Percentiles rank a stretch among this genome's conserved stretches.
Evolutionary conservation across 345 rosid species (phyloP).

Genomic region (Ceriops zippeliana): DNA sequence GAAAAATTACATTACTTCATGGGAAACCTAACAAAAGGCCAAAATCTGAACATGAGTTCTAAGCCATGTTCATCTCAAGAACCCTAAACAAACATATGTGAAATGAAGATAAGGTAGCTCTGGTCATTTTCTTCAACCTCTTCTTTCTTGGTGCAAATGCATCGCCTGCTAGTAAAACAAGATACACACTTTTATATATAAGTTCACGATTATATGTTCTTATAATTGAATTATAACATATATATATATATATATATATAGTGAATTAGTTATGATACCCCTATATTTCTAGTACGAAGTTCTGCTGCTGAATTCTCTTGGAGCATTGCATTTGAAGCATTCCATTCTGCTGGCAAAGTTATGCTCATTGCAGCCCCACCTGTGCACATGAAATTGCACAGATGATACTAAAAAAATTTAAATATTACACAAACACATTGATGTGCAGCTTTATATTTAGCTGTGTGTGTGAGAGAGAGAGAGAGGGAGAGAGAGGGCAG

Average conservation of each 20-base stretch:
- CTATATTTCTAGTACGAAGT: conserved; percentile 20
- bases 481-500: neutral
- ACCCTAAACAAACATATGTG: conserved; percentile 23
- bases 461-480: no score
- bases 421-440: neutral
- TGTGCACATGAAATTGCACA: conserved; percentile 14
- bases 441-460: neutral
- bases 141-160: conserved; percentile 12
- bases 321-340: conserved; percentile 91
- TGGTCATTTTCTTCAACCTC: conserved; percentile 5
- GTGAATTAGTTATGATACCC: neutral
- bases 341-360: conserved; percentile 93
- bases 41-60: conserved; percentile 7
- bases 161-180: conserved; percentile 9
- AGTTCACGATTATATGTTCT: neutral
- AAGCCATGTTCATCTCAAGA: conserved; percentile 24
- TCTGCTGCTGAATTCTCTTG: conserved; percentile 47
- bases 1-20: conserved; percentile 12
- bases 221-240: neutral
- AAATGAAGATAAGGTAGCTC: conserved; percentile 11
- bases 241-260: neutral
- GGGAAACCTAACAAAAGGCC: conserved; percentile 24
- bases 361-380: conserved; percentile 89
- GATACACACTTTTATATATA: neutral
- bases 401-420: no score